phyloP scores from a whole-genome alignment of 495 filamentous ascomycete genomes.

The Neurospora sp. region DNA sequence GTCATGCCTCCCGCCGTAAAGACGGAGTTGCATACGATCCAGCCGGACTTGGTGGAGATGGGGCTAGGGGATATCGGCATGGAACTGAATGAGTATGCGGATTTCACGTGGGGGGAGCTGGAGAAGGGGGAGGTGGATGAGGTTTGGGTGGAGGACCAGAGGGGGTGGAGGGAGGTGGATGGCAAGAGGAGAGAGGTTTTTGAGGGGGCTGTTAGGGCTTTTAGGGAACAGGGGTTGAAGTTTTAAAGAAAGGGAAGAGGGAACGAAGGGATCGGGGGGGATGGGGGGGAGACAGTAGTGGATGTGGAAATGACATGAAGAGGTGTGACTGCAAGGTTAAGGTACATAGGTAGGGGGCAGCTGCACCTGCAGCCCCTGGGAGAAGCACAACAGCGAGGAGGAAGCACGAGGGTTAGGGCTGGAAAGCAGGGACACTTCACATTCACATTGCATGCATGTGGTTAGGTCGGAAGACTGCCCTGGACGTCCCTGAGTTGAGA shows the following conservation, averaged over 20 bases:
- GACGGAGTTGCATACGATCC: constrained; percentile 49
- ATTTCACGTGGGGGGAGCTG: constrained; percentile 46
- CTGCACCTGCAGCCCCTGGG: too few relatives aligned
- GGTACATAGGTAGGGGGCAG: too few relatives aligned
- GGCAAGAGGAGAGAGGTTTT: constrained; percentile 5
- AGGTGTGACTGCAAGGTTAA: not conserved
- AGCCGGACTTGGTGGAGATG: constrained; percentile 33
- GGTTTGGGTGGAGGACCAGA: constrained; percentile 20
- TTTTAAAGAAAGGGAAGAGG: too few relatives aligned
- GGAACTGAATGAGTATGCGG: constrained; percentile 47
- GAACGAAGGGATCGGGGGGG: too few relatives aligned
- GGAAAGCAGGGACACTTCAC: not conserved
- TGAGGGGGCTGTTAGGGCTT: not conserved
- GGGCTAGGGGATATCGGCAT: constrained; percentile 41
- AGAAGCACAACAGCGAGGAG: too few relatives aligned
- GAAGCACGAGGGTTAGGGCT: too few relatives aligned
- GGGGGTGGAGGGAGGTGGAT: constrained; percentile 4
- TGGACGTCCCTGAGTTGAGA: not conserved
- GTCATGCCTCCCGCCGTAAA: constrained; percentile 58
- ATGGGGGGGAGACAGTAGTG: too few relatives aligned
- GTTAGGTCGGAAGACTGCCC: too few relatives aligned
- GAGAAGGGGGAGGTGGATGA: constrained; percentile 44
- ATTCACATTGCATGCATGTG: too few relatives aligned
- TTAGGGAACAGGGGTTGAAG: too few relatives aligned
- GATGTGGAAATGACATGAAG: too few relatives aligned